Base-by-base conservation (phyloP, 768 basidiomycete species). In the Tulasnella sp. region DNA sequence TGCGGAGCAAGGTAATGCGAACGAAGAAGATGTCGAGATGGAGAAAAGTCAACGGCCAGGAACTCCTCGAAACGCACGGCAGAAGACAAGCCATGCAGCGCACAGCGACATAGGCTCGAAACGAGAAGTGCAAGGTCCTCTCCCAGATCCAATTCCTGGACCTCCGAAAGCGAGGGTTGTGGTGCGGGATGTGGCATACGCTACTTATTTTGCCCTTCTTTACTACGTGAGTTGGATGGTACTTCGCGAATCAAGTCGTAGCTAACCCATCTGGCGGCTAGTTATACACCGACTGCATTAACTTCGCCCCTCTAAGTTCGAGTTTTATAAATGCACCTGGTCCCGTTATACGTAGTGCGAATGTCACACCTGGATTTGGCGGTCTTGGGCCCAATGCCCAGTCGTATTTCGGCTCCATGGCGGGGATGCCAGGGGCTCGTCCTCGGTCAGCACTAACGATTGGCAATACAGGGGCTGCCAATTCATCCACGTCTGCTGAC, bases 251-350 rank as follows among this genome's bases (percentile, higher is more conserved):
- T 77, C 15, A 10, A 35, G 13, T 32, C n/a, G 44, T 26, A 48
- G 13, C 29, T 57, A 77, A 48, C 77, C 42, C 42, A 26, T 57
- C 70, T 35, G 10, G 29, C 11, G 70, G 57, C 4, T 80, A 94
- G 94, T 85, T 96, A 35, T 96, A 96, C 83, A 96, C 94, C 20
- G 93, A 95, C 81, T 88, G 87, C 37, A 92, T 96, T 80, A 87
- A 91, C 39, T 96, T 96, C 80, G 93, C 95, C 0, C 94, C 94
- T 0, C 85, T 96, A 23, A 90, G 93, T 0, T 96, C 95, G 7
- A 88, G 89, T 42, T 92, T 92, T 80, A 81, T 83, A 20, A 61
- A 71, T 74, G 73, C 51, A 81, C 26, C 71, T 79, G 75, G 46
- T 85, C 82, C 51, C 81, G 81, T 18, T 81, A 79, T 70, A 13